phyloP scores from a whole-genome alignment of 83 land plant genomes.

The Larix sibirica region DNA sequence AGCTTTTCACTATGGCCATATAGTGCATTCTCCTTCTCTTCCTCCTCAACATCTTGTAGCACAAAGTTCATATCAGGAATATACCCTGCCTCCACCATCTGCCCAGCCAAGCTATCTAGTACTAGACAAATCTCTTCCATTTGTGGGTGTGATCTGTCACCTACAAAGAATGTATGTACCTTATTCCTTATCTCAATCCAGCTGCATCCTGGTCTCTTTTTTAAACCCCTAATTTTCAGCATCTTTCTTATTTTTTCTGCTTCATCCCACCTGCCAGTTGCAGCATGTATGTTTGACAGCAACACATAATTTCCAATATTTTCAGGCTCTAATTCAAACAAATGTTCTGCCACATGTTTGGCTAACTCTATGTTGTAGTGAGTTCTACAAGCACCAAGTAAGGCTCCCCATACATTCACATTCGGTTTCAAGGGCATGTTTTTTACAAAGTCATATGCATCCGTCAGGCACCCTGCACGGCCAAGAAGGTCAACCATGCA shows the following conservation, averaged over 20 bases:
- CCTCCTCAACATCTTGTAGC: neutral
- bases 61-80: neutral
- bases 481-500: constrained; percentile 23
- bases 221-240: constrained; percentile 5
- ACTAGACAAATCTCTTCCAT: neutral
- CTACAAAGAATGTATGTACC: neutral
- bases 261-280: neutral
- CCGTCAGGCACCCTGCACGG: constrained; percentile 5
- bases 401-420: constrained; percentile 8
- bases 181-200: neutral
- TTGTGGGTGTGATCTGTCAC: neutral
- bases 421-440: constrained; percentile 7
- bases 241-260: neutral
- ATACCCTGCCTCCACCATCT: neutral
- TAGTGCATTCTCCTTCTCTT: neutral
- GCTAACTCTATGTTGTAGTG: constrained; percentile 11
- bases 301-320: neutral
- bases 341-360: neutral
- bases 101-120: neutral
- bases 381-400: constrained; percentile 13
- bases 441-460: constrained; percentile 14
- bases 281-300: constrained; percentile 17
- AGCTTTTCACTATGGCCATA: constrained; percentile 1
- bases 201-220: constrained; percentile 1
- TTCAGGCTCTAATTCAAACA: constrained; percentile 9